phyloP scores from a whole-genome alignment of 1,284 basidiomycete genomes.

The Boletus subluridellus region DNA sequence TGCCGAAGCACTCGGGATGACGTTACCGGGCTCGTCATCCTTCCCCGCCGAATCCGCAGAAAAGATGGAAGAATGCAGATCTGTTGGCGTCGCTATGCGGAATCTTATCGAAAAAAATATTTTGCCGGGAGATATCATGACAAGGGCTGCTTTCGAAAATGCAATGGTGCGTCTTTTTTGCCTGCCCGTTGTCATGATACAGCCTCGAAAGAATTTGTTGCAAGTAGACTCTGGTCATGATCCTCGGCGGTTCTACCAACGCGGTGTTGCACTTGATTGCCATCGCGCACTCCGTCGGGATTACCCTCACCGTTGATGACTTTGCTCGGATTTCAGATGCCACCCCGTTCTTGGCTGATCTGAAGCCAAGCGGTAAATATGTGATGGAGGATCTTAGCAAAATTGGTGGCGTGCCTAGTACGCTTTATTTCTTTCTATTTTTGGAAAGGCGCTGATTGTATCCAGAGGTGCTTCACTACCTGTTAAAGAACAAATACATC shows the following conservation, averaged over 20 bases:
- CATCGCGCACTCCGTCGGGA: constrained; percentile 84
- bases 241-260: constrained; percentile 91
- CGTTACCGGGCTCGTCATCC: constrained; percentile 93
- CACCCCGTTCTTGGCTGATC: constrained; percentile 83
- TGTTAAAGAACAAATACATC: constrained; percentile 78
- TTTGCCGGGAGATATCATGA: constrained; percentile 94
- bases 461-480: constrained; percentile 76
- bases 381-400: constrained; percentile 89
- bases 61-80: constrained; percentile 80
- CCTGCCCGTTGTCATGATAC: constrained; percentile 5
- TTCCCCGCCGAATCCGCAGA: constrained; percentile 91
- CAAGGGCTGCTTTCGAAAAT: constrained; percentile 91
- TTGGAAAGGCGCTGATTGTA: constrained; percentile 2
- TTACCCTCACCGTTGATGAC: constrained; percentile 80
- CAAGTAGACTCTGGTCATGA: constrained; percentile 81
- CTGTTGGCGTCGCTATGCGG: constrained; percentile 77
- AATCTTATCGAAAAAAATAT: constrained; percentile 90
- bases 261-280: constrained; percentile 90
- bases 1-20: constrained; percentile 90
- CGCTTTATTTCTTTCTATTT: constrained; percentile 29
- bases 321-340: constrained; percentile 84
- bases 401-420: constrained; percentile 85
- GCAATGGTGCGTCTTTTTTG: constrained; percentile 67
- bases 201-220: constrained; percentile 11
- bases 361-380: constrained; percentile 89